A percentile compares a stretch with the other conserved stretches of the same genome.
These are phyloP conservation scores for Pseudocercospora ulei DNA, from an alignment of 2,329 filamentous ascomycete genomes.

Conservation along the genomic window DNA sequence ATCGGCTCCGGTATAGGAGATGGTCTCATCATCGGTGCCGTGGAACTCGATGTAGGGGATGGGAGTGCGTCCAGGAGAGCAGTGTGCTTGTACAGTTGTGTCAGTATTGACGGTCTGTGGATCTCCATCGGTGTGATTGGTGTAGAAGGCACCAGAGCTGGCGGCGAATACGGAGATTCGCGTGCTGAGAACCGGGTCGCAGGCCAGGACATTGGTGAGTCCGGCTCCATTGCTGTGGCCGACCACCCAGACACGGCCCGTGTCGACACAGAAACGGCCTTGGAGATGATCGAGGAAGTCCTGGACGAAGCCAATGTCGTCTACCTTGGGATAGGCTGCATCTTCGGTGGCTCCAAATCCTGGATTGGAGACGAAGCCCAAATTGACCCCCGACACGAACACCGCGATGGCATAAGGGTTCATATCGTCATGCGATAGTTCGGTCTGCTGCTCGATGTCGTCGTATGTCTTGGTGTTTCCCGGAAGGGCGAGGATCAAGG, in stretches of 20 bases:
- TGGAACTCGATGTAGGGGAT: constrained; percentile 41
- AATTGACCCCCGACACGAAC: constrained; percentile 35
- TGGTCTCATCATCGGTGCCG: constrained; percentile 36
- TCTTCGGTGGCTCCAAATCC: constrained; percentile 2
- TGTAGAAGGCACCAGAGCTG: constrained; percentile 42
- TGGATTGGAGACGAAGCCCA: constrained; percentile 21
- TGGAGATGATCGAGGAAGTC: constrained; percentile 37
- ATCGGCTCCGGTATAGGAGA: constrained; percentile 34
- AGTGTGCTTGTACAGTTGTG: constrained; percentile 20
- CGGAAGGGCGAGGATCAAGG: constrained; percentile 42
- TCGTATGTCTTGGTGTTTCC: constrained; percentile 35
- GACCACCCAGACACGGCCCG: constrained; percentile 38
- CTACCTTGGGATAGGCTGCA: constrained; percentile 12
- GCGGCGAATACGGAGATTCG: constrained; percentile 44
- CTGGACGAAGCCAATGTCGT: constrained; percentile 40
- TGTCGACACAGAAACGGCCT: constrained; percentile 40
- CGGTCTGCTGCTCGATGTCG: constrained; percentile 37
- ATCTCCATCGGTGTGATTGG: constrained; percentile 24
- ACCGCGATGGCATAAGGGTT: constrained; percentile 40
- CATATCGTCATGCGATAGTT: constrained; percentile 37
- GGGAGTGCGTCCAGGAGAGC: constrained; percentile 21
- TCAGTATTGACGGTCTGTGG: constrained; percentile 23
- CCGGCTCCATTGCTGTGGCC: constrained; percentile 50
- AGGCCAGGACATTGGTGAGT: constrained; percentile 42
- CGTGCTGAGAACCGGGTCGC: constrained; percentile 36